A percentile compares a stretch with the other conserved stretches of the same genome.
Evolutionary conservation across 139 green algal species (phyloP).

Genomic region (Micractinium conductrix): DNA sequence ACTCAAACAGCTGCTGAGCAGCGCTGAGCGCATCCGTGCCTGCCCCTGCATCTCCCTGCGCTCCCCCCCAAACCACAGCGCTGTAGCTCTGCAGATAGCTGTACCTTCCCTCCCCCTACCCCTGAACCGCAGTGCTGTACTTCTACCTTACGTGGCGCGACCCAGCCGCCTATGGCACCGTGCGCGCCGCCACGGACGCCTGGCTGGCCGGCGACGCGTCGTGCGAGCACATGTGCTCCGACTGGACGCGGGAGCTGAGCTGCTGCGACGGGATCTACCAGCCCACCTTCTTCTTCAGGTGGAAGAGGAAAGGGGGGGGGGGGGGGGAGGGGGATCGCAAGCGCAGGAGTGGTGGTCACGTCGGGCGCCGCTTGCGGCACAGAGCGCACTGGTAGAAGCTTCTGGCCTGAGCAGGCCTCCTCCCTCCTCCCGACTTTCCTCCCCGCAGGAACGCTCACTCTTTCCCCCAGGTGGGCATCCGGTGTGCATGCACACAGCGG

Average conservation of each 20-base stretch:
- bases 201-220: background rate
- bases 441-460: background rate
- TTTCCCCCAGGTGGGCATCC: too few species aligned
- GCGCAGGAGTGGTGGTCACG: too few species aligned
- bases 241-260: background rate
- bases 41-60: background rate
- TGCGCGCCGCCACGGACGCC: background rate
- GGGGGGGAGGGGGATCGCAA: too few species aligned
- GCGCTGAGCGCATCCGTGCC: background rate
- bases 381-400: too few species aligned
- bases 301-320: background rate
- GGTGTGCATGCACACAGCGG: too few species aligned
- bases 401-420: too few species aligned
- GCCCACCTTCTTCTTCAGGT: constrained; percentile 32
- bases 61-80: background rate
- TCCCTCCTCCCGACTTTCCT: too few species aligned
- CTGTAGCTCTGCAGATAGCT: background rate
- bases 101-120: background rate
- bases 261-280: constrained; percentile 34
- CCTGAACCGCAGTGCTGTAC: background rate
- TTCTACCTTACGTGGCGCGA: constrained; percentile 22
- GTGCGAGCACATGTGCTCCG: background rate
- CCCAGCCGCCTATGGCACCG: background rate
- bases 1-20: background rate
- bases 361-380: too few species aligned